phyloP scores from a whole-genome alignment of 768 basidiomycete genomes.

The Tulasnella sp. region DNA sequence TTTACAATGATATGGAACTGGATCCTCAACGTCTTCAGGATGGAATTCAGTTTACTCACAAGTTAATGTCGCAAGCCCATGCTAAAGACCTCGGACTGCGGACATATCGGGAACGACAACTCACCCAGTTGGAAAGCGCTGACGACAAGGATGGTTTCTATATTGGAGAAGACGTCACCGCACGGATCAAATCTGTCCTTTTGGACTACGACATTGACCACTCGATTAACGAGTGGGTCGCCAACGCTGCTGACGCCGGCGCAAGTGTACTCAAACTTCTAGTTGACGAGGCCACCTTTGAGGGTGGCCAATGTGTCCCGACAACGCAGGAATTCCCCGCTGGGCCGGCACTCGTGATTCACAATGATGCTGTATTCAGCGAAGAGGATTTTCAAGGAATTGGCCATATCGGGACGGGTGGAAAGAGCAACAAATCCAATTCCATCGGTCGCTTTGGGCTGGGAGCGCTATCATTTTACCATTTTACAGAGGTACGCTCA shows the following conservation, averaged over 20 bases:
- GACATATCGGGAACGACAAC: conserved; percentile 20
- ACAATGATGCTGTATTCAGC: conserved; percentile 40
- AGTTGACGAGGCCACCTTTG: conserved; percentile 31
- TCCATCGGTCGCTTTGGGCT: conserved; percentile 35
- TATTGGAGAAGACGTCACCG: conserved; percentile 40
- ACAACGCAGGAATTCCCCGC: conserved; percentile 33
- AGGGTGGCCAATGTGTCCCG: conserved; percentile 30
- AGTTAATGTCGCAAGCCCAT: neutral
- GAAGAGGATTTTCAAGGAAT: conserved; percentile 43
- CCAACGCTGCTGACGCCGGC: conserved; percentile 46
- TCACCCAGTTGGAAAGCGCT: conserved; percentile 28
- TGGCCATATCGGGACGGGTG: conserved; percentile 40
- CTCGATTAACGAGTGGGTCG: conserved; percentile 44
- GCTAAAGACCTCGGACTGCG: conserved; percentile 23
- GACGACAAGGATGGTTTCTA: conserved; percentile 30
- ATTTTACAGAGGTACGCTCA: conserved; percentile 43
- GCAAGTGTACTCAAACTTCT: conserved; percentile 41
- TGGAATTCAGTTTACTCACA: neutral
- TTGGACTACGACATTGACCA: conserved; percentile 39
- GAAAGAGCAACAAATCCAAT: conserved; percentile 34
- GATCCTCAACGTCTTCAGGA: neutral
- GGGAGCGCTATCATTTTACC: too few species aligned
- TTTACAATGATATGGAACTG: neutral
- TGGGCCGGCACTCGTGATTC: conserved; percentile 38
- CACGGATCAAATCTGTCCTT: conserved; percentile 39